Evolutionary conservation across 768 basidiomycete genomes (phyloP).

Genomic region (Obba rivulosa): DNA sequence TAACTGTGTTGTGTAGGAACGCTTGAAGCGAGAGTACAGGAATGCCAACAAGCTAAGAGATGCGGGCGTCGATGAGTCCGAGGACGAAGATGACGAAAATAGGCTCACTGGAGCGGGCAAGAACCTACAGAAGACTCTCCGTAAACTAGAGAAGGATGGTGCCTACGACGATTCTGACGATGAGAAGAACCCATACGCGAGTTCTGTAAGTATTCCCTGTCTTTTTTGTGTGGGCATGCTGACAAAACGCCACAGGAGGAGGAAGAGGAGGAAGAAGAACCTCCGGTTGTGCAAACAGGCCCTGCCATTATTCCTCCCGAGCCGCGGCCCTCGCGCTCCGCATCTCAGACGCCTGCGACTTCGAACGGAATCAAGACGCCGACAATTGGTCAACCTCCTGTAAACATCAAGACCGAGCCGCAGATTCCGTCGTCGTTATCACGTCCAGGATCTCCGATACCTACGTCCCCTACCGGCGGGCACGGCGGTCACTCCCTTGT

Average conservation of each 20-base stretch:
- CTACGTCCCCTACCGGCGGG: slow-evolving; percentile 33
- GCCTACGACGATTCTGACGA: slow-evolving; percentile 76
- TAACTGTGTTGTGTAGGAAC: slow-evolving; percentile 47
- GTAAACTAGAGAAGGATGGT: slow-evolving; percentile 75
- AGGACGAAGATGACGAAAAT: slow-evolving; percentile 62
- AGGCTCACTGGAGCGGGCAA: slow-evolving; percentile 66
- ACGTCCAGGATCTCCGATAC: slow-evolving; percentile 53
- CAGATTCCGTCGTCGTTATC: slow-evolving; percentile 33
- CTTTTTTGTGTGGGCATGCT: slow-evolving; percentile 2
- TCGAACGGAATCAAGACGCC: slow-evolving; percentile 26
- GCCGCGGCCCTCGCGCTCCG: slow-evolving; percentile 42
- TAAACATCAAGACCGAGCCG: slow-evolving; percentile 19
- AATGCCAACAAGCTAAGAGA: slow-evolving; percentile 71
- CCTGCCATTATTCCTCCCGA: slow-evolving; percentile 41
- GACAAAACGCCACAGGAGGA: slow-evolving; percentile 40
- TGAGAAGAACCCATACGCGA: slow-evolving; percentile 78
- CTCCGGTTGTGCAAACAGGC: slow-evolving; percentile 34
- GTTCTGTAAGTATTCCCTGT: slow-evolving; percentile 46
- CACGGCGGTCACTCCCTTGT: slow-evolving; percentile 75
- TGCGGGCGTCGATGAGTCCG: slow-evolving; percentile 65
- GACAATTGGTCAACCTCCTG: slow-evolving; percentile 26
- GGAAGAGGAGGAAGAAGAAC: slow-evolving; percentile 72
- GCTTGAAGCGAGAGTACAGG: slow-evolving; percentile 78
- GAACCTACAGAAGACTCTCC: slow-evolving; percentile 82
- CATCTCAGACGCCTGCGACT: slow-evolving; percentile 28